A percentile compares a stretch with the other conserved stretches of the same genome.
These are phyloP conservation scores for Scopulariopsis brevicaulis DNA, from an alignment of 2,329 filamentous ascomycete genomes.

Conservation along the genomic window DNA sequence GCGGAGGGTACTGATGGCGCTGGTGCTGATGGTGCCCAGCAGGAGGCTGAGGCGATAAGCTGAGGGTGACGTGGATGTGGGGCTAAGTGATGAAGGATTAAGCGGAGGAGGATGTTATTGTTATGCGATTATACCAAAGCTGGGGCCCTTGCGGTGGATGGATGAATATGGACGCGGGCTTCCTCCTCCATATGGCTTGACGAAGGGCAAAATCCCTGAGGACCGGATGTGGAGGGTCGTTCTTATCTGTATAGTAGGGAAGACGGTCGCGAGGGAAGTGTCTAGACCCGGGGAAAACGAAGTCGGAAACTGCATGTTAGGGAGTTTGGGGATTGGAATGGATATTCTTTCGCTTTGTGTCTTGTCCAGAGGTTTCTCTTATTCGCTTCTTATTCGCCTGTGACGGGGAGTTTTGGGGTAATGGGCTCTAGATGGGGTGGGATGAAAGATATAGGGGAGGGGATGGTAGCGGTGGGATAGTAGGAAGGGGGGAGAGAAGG, in stretches of 20 bases:
- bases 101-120: background rate
- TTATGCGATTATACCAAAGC: background rate
- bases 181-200: background rate
- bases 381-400: background rate
- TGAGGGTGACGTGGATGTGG: conserved; percentile 13
- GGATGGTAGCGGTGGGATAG: background rate
- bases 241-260: conserved; percentile 3
- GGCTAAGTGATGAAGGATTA: background rate
- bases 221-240: background rate
- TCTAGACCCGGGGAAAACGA: background rate
- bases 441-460: background rate
- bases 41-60: conserved; percentile 21
- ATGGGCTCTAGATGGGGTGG: background rate
- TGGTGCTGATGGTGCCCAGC: conserved; percentile 8
- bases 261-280: background rate
- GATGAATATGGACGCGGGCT: background rate
- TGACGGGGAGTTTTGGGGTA: background rate
- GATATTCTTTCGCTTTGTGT: background rate
- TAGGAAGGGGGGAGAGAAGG: background rate
- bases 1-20: conserved; percentile 24
- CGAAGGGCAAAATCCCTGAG: background rate
- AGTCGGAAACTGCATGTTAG: conserved; percentile 3
- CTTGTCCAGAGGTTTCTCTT: background rate
- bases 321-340: background rate
- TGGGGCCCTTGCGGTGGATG: background rate